phyloP scores from a whole-genome alignment of 495 filamentous ascomycete species.

The Aspergillus diversus region DNA sequence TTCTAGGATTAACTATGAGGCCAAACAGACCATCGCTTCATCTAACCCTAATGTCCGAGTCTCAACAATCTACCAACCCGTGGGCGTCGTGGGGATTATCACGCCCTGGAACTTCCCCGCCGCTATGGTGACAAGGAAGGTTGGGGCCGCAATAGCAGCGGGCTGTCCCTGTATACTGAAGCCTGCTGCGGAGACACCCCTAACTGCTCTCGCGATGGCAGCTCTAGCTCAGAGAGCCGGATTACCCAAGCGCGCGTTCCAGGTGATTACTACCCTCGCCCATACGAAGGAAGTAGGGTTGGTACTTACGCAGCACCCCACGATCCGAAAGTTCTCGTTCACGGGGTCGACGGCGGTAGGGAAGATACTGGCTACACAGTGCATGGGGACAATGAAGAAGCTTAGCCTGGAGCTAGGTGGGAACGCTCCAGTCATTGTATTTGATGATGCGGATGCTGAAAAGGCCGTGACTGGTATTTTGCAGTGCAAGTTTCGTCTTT shows the following conservation, averaged over 20 bases:
- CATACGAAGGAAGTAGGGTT: constrained; percentile 59
- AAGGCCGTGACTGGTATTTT: constrained; percentile 48
- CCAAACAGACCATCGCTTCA: too few species aligned
- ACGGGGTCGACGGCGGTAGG: constrained; percentile 56
- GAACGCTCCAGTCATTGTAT: constrained; percentile 59
- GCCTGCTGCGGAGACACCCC: constrained; percentile 52
- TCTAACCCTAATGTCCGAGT: constrained; percentile 36
- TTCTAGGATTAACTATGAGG: too few species aligned
- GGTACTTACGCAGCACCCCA: constrained; percentile 55
- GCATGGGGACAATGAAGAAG: constrained; percentile 52
- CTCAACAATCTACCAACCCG: constrained; percentile 53
- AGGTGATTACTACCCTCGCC: constrained; percentile 57
- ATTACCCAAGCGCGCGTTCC: constrained; percentile 61
- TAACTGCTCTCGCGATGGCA: constrained; percentile 57
- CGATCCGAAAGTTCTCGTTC: constrained; percentile 63
- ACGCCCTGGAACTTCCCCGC: constrained; percentile 51
- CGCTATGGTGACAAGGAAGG: constrained; percentile 63
- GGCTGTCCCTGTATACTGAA: constrained; percentile 61
- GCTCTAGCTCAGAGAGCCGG: constrained; percentile 61
- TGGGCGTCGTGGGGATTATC: constrained; percentile 45
- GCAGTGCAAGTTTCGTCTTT: constrained; percentile 52
- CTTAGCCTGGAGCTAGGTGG: constrained; percentile 60
- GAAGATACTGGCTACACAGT: constrained; percentile 52
- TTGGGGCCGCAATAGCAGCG: constrained; percentile 61
- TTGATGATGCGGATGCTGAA: constrained; percentile 55